phyloP scores from a whole-genome alignment of 192 early-diverging fungal genomes.

The Funneliformis geosporum region DNA sequence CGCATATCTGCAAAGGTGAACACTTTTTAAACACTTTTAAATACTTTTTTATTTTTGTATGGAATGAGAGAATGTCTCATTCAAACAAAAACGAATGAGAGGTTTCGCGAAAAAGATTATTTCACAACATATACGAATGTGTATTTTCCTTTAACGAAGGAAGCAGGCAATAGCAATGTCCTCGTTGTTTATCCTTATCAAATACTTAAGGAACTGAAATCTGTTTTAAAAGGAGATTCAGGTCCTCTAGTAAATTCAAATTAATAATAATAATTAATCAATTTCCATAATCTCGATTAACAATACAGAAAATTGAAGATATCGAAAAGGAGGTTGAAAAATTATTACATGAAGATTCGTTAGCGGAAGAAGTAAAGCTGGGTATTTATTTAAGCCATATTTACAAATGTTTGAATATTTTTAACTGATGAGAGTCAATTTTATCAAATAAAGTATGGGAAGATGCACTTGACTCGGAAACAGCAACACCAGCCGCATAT shows the following conservation, averaged over 20 bases:
- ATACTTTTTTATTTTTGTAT: background rate
- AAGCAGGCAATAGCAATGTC: no score
- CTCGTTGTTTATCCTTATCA: background rate
- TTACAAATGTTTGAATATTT: slow-evolving; percentile 26
- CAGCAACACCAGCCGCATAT: slow-evolving; percentile 46
- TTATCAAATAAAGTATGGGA: slow-evolving; percentile 38
- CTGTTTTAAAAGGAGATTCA: no score
- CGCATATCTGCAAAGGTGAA: slow-evolving; percentile 72
- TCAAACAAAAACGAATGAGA: no score
- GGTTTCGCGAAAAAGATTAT: no score
- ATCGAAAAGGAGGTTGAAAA: slow-evolving; percentile 84
- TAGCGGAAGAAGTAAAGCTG: slow-evolving; percentile 70
- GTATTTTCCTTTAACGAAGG: no score
- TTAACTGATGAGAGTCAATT: slow-evolving; percentile 35
- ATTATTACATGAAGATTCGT: slow-evolving; percentile 69
- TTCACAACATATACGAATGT: no score
- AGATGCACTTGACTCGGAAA: slow-evolving; percentile 38
- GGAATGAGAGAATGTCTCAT: no score
- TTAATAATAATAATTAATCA: no score
- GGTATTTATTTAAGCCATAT: slow-evolving; percentile 47
- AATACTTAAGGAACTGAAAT: background rate
- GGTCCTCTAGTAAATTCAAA: no score
- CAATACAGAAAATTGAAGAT: slow-evolving; percentile 70
- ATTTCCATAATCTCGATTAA: background rate
- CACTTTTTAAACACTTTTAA: no score